Base-by-base conservation (phyloP, 129 eudicot genomes). In the Flaveria linearis region DNA sequence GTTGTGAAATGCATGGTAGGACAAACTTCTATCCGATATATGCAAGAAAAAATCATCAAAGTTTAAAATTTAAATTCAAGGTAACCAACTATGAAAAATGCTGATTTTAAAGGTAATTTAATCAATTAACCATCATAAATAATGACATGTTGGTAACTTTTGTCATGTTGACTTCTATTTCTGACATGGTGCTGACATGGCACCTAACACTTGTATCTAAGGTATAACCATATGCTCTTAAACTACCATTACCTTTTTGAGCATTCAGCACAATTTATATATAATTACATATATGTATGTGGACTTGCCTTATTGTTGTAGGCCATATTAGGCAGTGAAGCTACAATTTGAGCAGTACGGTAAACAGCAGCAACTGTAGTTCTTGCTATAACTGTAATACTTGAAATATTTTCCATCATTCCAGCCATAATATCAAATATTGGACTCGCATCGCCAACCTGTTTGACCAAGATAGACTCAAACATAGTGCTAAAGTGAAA, bases 371-470 rank as follows among this genome's bases (percentile, higher is more conserved):
- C 77, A 55, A 95, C 82, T 42, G 97, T 91, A 57, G 94, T 86
- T 80, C 97, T 83, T 51, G 94, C 96, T 58, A 86, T 71, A 28
- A 87, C 86, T 49, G 92, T 85, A 71, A 83, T 76, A 80, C 68
- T 85, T 11, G 99, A 86, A 26, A 91, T 82, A 78, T 91, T 91
- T 60, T 95, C 99, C 69, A 95, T 68, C 90, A 89, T 95, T 67
- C 84, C 89, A 47, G 99, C 97, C 97, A 95, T 95, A 73, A 87
- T 89, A 67, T 95, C 99, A 80, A 89, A 96, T 50, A 89, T 82
- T 9, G 88, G 92, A 68, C 99, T 92, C 25, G 97, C 94, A 80
- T 91, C 97, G 75, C 99, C 99, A 69, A 95, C 92, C 99, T 94
- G 91, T 79, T 82, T 80, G 33, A 81, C 76, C 80, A 78, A 53